Base-by-base conservation (phyloP, 148 eudicot genomes). In the Cornus suecica region DNA sequence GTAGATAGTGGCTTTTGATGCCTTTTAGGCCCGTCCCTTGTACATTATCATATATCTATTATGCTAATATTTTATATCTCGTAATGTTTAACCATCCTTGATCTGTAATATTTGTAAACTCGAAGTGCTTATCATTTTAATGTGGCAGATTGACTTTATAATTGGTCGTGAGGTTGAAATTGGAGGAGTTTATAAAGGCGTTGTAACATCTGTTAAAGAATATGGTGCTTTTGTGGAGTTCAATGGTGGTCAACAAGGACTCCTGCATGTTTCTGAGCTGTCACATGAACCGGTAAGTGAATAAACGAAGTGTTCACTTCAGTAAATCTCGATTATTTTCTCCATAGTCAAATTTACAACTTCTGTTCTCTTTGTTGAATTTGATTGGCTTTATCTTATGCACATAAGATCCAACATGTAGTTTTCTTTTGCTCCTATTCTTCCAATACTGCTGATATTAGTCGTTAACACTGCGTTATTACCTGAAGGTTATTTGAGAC, bases 221-320 rank as follows among this genome's bases (percentile, higher is more conserved):
- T 95, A 91, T 84, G 99, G 99, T 76, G 99, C 99, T 76, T 95
- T 95, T 87, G 97, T 95, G 81, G 99, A 92, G 87, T 90, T 95
- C 73, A 95, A 91, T 85, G 99, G 99, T 63, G 99, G 99, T 64
- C 97, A 95, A 79, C 91, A 87, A 71, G 99, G 97, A 64, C 97
- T 95, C 72, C 78, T 95, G n/a, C 99, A 95, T 78, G 85, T 86
- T 66, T 95, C 99, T 48, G 97, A 95, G 76, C 80, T 95, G 79
- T 88, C 97, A n/a, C 89, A 92, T 78, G 90, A 88, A 48, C 93
- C 90, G 80, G 99, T 91, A 84, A 34, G 89, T 79, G 37, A 51
- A 52, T 30, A 65, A 37, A 37, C 1, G 42, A 42, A 58, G 42
- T 77, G 54, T 45, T 64, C 10, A 62, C 30, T 15, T 25, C 41